Conservation (phyloP, 2,329 filamentous ascomycete species). For the Xylariales sp. region DNA sequence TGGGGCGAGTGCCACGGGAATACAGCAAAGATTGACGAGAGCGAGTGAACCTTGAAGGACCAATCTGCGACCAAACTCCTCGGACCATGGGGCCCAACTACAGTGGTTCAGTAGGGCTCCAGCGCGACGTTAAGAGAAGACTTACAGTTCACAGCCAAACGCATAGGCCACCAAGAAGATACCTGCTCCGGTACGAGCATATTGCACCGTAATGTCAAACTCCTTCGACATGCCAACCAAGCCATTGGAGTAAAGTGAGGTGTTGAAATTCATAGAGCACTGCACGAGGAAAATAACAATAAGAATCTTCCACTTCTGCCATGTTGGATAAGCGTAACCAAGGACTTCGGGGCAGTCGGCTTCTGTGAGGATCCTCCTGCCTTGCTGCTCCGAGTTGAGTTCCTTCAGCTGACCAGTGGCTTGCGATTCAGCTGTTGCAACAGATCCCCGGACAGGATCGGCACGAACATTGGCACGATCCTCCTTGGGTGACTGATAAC, state of each 20-base stretch:
- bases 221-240: conserved; percentile 38
- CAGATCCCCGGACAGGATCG: background rate
- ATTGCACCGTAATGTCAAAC: conserved; percentile 41
- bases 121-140: too few species aligned
- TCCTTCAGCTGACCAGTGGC: background rate
- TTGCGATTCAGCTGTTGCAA: background rate
- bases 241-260: conserved; percentile 46
- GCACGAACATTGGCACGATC: too few species aligned
- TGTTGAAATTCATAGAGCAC: conserved; percentile 53
- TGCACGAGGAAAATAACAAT: conserved; percentile 47
- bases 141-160: conserved; percentile 53
- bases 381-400: background rate
- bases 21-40: conserved; percentile 50
- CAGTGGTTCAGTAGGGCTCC: too few species aligned
- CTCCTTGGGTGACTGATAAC: too few species aligned
- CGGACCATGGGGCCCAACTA: conserved; percentile 51
- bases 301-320: conserved; percentile 50
- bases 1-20: conserved; percentile 38
- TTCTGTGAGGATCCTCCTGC: conserved; percentile 32
- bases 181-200: conserved; percentile 41
- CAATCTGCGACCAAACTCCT: conserved; percentile 48
- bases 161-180: conserved; percentile 48
- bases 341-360: conserved; percentile 42
- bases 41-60: conserved; percentile 46
- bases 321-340: conserved; percentile 37